Conservation (phyloP, 441 rosid species). For the Populus hybrid region DNA sequence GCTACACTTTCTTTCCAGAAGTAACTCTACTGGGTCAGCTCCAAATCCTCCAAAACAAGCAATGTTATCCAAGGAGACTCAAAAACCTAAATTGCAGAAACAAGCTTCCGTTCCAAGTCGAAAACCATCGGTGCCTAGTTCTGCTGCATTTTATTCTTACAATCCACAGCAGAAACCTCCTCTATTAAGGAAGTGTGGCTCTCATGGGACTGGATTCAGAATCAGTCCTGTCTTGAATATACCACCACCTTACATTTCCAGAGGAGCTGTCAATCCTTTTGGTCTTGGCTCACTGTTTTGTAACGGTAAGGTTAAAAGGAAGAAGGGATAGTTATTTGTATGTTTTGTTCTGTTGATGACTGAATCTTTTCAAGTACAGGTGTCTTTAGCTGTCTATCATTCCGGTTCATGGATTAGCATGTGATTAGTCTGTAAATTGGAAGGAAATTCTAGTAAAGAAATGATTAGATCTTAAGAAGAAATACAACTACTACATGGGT, state of each 20-base stretch:
- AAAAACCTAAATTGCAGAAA: constrained; percentile 42
- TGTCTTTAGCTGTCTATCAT: constrained; percentile 38
- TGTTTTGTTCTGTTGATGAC: constrained; percentile 2
- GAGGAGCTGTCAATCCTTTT: constrained; percentile 57
- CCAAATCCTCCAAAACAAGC: constrained; percentile 53
- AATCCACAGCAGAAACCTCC: constrained; percentile 37
- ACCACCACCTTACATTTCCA: constrained; percentile 61
- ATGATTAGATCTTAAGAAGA: constrained; percentile 16
- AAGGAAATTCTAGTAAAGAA: constrained; percentile 14
- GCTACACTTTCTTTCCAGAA: constrained; percentile 64
- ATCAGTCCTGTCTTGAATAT: constrained; percentile 70
- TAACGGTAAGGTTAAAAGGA: constrained; percentile 63
- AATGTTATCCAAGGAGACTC: constrained; percentile 34
- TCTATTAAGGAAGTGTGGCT: constrained; percentile 39
- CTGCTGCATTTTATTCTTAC: constrained; percentile 31
- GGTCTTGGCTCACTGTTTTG: constrained; percentile 76
- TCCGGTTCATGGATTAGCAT: constrained; percentile 34
- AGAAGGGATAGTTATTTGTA: constrained; percentile 40
- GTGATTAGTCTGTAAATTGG: constrained; percentile 40
- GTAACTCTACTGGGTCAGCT: constrained; percentile 87
- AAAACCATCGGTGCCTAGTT: constrained; percentile 30
- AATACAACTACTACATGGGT: background rate
- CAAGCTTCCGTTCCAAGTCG: constrained; percentile 42
- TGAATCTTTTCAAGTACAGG: constrained; percentile 35
- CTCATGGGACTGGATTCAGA: constrained; percentile 56